A percentile compares a stretch with the other conserved stretches of the same genome.
Evolutionary conservation across 331 rosid species (phyloP).

Genomic region (Quercus lobata): DNA sequence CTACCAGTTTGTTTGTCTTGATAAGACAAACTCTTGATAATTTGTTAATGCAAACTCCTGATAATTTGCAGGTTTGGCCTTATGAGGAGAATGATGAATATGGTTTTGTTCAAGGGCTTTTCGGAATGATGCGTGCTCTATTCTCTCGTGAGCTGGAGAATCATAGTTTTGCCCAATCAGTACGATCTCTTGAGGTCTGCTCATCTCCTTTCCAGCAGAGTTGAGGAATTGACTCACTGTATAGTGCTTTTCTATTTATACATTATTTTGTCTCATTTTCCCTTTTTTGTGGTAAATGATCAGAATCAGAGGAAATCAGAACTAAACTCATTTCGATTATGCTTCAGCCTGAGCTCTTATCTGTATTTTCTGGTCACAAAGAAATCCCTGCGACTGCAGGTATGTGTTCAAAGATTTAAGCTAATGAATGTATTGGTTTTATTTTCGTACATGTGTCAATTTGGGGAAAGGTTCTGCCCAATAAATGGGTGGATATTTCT

Average conservation of each 20-base stretch:
- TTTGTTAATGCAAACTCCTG: neutral
- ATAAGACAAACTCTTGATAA: neutral
- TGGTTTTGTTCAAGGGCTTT: conserved; percentile 96
- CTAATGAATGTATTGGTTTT: neutral
- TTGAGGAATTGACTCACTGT: neutral
- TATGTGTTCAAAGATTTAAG: conserved; percentile 21
- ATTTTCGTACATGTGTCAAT: neutral
- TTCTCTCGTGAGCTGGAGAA: conserved; percentile 58
- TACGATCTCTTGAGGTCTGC: conserved; percentile 57
- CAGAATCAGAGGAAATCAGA: conserved; percentile 81
- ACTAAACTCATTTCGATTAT: conserved; percentile 60
- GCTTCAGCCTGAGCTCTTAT: conserved; percentile 88
- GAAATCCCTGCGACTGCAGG: conserved; percentile 87
- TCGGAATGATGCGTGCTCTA: conserved; percentile 67
- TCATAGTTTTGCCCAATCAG: conserved; percentile 43
- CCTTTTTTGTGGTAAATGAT: conserved; percentile 3
- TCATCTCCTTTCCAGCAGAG: conserved; percentile 4
- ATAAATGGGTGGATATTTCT: conserved; percentile 5
- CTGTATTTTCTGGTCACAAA: conserved; percentile 80
- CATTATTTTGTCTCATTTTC: conserved; percentile 5
- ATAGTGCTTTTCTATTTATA: neutral
- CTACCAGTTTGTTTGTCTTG: neutral
- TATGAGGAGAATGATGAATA: conserved; percentile 73
- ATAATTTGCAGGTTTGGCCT: conserved; percentile 74
- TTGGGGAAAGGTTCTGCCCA: neutral